Percentiles rank a stretch among this genome's conserved stretches.
phyloP scores from a whole-genome alignment of 768 basidiomycete genomes.

The Dioszegia aurantiaca region DNA sequence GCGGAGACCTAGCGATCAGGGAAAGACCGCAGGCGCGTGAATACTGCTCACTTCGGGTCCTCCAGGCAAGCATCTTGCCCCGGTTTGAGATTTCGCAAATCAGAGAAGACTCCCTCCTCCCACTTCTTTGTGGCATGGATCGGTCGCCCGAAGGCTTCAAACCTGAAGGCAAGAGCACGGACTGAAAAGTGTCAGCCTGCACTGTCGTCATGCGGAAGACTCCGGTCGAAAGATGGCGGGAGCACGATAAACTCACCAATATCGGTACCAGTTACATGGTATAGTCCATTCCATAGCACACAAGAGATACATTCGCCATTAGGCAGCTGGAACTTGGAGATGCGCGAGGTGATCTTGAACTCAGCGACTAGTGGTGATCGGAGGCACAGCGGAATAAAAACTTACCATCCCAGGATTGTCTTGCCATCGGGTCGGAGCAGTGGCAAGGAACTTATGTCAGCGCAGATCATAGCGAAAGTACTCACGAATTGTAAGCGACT shows the following conservation, averaged over 20 bases:
- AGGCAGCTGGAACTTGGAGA: slow-evolving; percentile 83
- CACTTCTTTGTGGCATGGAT: slow-evolving; percentile 88
- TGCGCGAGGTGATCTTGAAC: slow-evolving; percentile 56
- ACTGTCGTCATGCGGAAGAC: neutral
- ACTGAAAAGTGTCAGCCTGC: slow-evolving; percentile 2
- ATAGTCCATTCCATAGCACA: slow-evolving; percentile 84
- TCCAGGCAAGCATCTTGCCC: slow-evolving; percentile 88
- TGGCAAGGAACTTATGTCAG: slow-evolving; percentile 41
- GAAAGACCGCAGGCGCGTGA: neutral
- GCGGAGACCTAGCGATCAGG: slow-evolving; percentile 64
- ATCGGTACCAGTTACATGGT: slow-evolving; percentile 94
- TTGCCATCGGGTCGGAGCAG: slow-evolving; percentile 45
- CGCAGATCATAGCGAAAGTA: neutral
- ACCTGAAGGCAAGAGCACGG: slow-evolving; percentile 44
- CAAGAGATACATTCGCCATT: slow-evolving; percentile 82
- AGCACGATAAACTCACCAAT: slow-evolving; percentile 58
- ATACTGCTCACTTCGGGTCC: slow-evolving; percentile 69
- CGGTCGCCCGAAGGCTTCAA: slow-evolving; percentile 85
- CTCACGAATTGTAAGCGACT: slow-evolving; percentile 46
- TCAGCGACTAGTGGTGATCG: neutral
- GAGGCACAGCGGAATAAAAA: neutral
- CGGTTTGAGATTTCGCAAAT: slow-evolving; percentile 88
- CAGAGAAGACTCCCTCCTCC: slow-evolving; percentile 92
- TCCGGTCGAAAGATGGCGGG: neutral
- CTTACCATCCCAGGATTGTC: slow-evolving; percentile 9